phyloP scores from a whole-genome alignment of 2,329 filamentous ascomycete species.

The Beauveria asiatica region DNA sequence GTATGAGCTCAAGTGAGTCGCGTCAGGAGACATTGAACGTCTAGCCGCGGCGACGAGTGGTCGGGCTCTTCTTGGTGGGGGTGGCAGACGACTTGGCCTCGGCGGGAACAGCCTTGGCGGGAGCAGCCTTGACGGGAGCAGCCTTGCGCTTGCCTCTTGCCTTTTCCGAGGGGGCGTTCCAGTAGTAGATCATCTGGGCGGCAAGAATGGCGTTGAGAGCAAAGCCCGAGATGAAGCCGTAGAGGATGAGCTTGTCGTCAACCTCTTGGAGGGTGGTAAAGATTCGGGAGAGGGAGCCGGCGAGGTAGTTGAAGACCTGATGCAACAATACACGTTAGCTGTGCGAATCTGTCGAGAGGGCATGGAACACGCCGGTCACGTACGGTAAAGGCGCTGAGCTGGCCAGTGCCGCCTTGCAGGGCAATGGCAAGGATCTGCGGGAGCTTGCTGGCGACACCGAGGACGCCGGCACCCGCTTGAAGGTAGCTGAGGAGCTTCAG shows the following conservation, averaged over 20 bases:
- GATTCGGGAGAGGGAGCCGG: constrained; percentile 85
- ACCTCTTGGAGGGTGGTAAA: constrained; percentile 98
- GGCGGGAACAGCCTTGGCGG: constrained; percentile 17
- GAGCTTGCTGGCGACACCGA: constrained; percentile 84
- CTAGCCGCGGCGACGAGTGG: constrained; percentile 35
- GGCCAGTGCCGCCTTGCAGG: constrained; percentile 79
- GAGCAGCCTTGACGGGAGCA: constrained; percentile 18
- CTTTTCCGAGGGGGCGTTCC: constrained; percentile 60
- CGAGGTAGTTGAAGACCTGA: constrained; percentile 96
- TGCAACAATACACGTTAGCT: not conserved
- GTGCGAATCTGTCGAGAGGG: not conserved
- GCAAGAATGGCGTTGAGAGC: constrained; percentile 81
- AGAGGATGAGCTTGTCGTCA: constrained; percentile 90
- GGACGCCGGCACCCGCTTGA: constrained; percentile 73
- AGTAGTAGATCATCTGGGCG: constrained; percentile 90
- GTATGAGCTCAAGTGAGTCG: not conserved
- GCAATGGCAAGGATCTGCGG: constrained; percentile 88
- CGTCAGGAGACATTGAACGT: not conserved
- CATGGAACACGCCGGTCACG: constrained; percentile 26
- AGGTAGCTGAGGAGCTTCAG: constrained; percentile 61
- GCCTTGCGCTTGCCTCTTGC: constrained; percentile 34
- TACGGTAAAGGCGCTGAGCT: constrained; percentile 94
- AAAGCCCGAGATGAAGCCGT: constrained; percentile 88
- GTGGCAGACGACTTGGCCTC: constrained; percentile 22
- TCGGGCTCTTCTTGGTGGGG: constrained; percentile 33